Evolutionary conservation across 2,329 filamentous ascomycete genomes (phyloP).

Genomic region (Phialophora chinensis): DNA sequence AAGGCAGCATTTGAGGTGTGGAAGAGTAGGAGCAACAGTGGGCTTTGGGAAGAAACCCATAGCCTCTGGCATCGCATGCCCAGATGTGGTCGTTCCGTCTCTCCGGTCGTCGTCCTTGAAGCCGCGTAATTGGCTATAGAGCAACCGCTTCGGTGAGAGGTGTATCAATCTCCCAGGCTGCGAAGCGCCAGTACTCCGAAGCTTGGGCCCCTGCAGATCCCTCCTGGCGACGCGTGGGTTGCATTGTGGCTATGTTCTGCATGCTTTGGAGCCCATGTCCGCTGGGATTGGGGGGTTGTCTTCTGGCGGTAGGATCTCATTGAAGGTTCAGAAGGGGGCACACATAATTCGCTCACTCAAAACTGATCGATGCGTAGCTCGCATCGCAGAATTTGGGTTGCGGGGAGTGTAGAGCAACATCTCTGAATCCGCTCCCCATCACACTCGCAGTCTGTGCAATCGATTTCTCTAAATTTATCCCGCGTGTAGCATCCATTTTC

Average conservation of each 20-base stretch:
- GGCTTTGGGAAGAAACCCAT: not conserved
- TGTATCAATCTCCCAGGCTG: not conserved
- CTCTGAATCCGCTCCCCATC: not conserved
- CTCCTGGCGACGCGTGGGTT: not conserved
- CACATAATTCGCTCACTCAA: not conserved
- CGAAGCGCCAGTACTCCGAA: not conserved
- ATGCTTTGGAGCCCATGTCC: not conserved
- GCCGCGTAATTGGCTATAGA: not conserved
- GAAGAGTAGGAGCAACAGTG: not conserved
- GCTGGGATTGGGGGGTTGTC: not conserved
- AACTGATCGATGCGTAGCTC: not conserved
- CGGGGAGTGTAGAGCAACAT: not conserved
- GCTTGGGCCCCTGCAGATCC: not conserved
- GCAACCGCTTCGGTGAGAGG: not conserved
- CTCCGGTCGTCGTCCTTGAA: not conserved
- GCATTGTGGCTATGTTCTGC: not conserved
- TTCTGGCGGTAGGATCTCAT: not conserved
- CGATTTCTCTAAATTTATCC: not conserved
- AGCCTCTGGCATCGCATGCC: not conserved
- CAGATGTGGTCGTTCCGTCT: conserved; percentile 9
- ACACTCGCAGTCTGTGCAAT: not conserved
- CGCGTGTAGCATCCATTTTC: not conserved
- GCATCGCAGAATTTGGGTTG: not conserved
- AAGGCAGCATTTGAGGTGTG: not conserved
- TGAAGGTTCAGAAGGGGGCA: not conserved